Evolutionary conservation across 1,139 yeast species (phyloP).

Genomic region (Nematodospora anomalae): DNA sequence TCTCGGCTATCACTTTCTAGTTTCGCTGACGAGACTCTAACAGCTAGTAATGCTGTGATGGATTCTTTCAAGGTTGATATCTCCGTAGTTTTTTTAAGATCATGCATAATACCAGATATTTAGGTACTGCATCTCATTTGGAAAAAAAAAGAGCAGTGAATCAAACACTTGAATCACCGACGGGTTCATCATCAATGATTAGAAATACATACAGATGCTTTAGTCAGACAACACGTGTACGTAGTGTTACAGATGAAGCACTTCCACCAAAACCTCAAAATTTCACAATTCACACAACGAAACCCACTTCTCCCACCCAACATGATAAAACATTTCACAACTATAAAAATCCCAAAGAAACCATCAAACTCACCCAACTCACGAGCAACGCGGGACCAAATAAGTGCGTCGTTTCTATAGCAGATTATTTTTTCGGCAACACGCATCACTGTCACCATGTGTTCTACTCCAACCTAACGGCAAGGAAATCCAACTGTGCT

Average conservation of each 20-base stretch:
- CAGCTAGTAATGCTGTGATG: too few species aligned
- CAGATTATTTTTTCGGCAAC: conserved; percentile 46
- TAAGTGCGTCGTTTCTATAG: conserved; percentile 22
- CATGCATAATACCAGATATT: too few species aligned
- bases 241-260: not conserved
- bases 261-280: conserved; percentile 1
- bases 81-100: too few species aligned
- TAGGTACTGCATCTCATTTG: conserved; percentile 1
- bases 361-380: not conserved
- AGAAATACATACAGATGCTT: conserved; percentile 1
- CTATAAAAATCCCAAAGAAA: not conserved
- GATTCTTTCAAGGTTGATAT: too few species aligned
- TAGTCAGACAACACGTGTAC: conserved; percentile 1
- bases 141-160: not conserved
- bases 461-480: conserved; percentile 13
- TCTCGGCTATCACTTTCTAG: too few species aligned
- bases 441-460: conserved; percentile 43
- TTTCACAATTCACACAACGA: conserved; percentile 3
- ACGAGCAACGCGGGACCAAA: conserved; percentile 3
- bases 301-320: conserved; percentile 1
- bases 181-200: conserved; percentile 2
- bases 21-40: too few species aligned
- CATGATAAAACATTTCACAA: not conserved
- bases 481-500: conserved; percentile 25
- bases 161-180: not conserved